Base-by-base conservation (phyloP, 257 asterid species). In the Prunella vulgaris region DNA sequence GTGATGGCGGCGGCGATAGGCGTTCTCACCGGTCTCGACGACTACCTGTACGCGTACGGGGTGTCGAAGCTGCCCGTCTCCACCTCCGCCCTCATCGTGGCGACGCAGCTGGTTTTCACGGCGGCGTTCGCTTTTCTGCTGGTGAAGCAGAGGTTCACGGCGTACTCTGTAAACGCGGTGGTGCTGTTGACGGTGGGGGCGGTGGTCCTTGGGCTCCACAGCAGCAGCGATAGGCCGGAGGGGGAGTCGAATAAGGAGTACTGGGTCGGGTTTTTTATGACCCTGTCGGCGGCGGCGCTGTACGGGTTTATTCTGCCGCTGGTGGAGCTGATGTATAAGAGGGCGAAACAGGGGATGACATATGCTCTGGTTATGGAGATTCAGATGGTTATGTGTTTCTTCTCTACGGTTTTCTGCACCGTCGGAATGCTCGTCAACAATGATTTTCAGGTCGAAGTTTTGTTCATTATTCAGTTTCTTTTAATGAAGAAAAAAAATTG, bases 371-470 rank as follows among this genome's bases (percentile, higher is more conserved):
- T 75, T 14, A n/a, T 81, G 81, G 81, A 81, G 68, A 71, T 81
- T 32, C 85, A 78, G 68, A 32, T 81, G 74, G 79, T 81, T 5
- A 49, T 81, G 68, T 77, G 80, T 33, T 63, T 81, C 40, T 72
- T 75, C 18, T 82, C 85, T 0, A 81, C 85, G 0, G 56, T 46
- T 0, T 58, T 78, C 15, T 71, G 83, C 48, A 81, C 83, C 0
- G 66, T 81, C 0, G 85, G 85, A 51, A 81, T 81, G 85, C 3
- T 78, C 32, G 5, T 75, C 71, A 81, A 78, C 74, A 64, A 72
- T 10, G 85, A 81, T 32, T 81, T 81, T 30, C 85, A 81, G 86
- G 86, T 32, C 9, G 6, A 0, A 30, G 7, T 30, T 30, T 30
- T 5, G 5, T 30, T 30, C 1, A 1, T 32, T 32, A 32, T 32